Percentiles rank a stretch among this genome's conserved stretches.
These are phyloP conservation scores for Geoglossum cookeanum DNA, from an alignment of 2,329 filamentous ascomycete species.

Conservation along the genomic window DNA sequence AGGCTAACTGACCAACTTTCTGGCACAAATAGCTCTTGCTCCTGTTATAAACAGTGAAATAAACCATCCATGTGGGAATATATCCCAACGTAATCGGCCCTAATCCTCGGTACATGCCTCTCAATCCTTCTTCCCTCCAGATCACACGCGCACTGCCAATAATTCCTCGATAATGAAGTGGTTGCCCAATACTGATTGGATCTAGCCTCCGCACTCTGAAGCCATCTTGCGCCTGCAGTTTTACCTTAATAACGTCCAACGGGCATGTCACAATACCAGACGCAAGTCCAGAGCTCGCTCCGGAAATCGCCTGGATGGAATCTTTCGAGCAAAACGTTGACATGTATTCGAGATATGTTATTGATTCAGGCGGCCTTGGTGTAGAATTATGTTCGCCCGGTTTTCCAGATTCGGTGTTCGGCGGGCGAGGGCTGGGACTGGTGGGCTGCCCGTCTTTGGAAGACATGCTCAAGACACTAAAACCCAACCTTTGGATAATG, in stretches of 20 bases:
- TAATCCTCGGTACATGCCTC: conserved; percentile 80
- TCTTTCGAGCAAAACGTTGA: conserved; percentile 23
- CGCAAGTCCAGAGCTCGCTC: conserved; percentile 75
- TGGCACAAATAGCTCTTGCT: conserved; percentile 3
- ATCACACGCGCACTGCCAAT: conserved; percentile 73
- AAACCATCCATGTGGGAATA: conserved; percentile 93
- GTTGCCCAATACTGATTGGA: conserved; percentile 11
- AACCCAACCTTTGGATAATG: not conserved
- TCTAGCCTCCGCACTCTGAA: conserved; percentile 30
- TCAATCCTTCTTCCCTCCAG: conserved; percentile 70
- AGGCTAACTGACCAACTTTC: not conserved
- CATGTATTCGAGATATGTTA: conserved; percentile 1
- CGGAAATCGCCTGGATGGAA: conserved; percentile 63
- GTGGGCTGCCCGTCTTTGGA: not conserved
- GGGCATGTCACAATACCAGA: conserved; percentile 92
- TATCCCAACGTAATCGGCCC: conserved; percentile 93
- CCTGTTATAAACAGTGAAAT: conserved; percentile 80
- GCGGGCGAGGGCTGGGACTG: not conserved
- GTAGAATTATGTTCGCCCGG: not conserved
- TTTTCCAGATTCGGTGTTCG: not conserved
- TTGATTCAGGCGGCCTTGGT: not conserved
- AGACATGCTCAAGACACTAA: not conserved
- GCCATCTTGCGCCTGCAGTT: conserved; percentile 84
- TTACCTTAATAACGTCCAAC: conserved; percentile 97
- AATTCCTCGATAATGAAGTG: conserved; percentile 58